Percentiles rank a stretch among this genome's conserved stretches.
Evolutionary conservation across 108 stramenopile genomes (phyloP).

Genomic region (Cyclotella choctawhatcheeana): DNA sequence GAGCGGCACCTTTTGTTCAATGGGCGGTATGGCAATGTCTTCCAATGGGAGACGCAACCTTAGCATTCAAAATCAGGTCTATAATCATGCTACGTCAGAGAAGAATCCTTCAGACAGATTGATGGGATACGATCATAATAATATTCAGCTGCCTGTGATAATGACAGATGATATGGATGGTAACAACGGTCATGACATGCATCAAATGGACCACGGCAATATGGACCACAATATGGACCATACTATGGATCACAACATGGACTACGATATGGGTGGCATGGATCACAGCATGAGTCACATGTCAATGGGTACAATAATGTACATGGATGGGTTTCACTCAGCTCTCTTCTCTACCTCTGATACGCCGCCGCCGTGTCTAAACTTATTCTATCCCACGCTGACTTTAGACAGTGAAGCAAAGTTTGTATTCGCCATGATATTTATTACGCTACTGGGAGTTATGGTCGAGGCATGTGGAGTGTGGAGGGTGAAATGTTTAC

Average conservation of each 20-base stretch:
- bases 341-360: slow-evolving; percentile 29
- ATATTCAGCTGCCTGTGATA: too few relatives aligned
- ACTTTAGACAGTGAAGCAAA: slow-evolving; percentile 34
- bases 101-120: too few relatives aligned
- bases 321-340: slow-evolving; percentile 50
- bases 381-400: slow-evolving; percentile 40
- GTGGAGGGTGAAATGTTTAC: slow-evolving; percentile 29
- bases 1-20: too few relatives aligned
- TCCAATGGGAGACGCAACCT: too few relatives aligned
- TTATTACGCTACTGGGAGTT: slow-evolving; percentile 33
- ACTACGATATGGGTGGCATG: not conserved
- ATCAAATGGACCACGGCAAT: too few relatives aligned
- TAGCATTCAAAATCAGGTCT: too few relatives aligned
- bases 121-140: too few relatives aligned
- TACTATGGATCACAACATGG: slow-evolving; percentile 7
- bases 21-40: too few relatives aligned
- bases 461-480: slow-evolving; percentile 45
- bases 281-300: slow-evolving; percentile 9
- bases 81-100: too few relatives aligned
- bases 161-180: too few relatives aligned
- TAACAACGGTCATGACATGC: too few relatives aligned
- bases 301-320: slow-evolving; percentile 43
- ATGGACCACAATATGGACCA: not conserved
- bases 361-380: slow-evolving; percentile 42
- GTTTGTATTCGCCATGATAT: slow-evolving; percentile 37